These are phyloP conservation scores for Echinochloa phyllopogon DNA, from an alignment of 176 grass and related monocot species.

Conservation along the genomic window DNA sequence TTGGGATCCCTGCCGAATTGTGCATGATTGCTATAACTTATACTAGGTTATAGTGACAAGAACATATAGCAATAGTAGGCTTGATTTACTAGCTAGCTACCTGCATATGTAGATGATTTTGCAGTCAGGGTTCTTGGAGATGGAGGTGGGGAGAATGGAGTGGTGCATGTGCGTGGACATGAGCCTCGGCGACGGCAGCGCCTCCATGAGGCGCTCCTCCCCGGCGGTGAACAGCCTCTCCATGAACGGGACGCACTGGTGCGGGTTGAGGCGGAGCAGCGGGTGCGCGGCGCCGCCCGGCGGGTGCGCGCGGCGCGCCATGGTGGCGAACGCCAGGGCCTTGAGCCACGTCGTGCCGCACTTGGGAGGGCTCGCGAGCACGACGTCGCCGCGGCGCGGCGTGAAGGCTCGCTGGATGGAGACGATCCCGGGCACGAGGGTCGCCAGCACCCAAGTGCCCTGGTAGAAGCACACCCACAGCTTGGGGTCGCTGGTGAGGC, in stretches of 20 bases:
- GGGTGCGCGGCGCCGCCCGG: constrained; percentile 16
- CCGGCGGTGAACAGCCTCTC: constrained; percentile 30
- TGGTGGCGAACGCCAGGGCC: constrained; percentile 38
- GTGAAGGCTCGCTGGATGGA: constrained; percentile 2
- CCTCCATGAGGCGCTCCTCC: constrained; percentile 19
- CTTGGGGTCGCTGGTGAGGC: too few relatives aligned
- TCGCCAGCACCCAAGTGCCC: not conserved
- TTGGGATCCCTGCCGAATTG: constrained; percentile 8
- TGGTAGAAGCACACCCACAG: constrained; percentile 1
- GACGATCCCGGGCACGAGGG: not conserved
- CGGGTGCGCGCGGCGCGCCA: constrained; percentile 16
- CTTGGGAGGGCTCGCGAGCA: constrained; percentile 40
- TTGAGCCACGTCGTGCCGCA: constrained; percentile 51
- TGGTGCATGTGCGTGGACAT: constrained; percentile 56
- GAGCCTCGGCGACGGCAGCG: constrained; percentile 46
- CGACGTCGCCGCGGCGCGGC: constrained; percentile 13
- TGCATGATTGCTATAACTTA: not conserved
- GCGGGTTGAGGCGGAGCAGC: constrained; percentile 50
- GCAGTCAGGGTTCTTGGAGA: constrained; percentile 20
- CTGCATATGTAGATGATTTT: constrained; percentile 23
- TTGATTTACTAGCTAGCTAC: not conserved
- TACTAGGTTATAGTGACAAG: too few relatives aligned
- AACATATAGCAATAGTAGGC: too few relatives aligned
- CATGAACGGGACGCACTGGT: constrained; percentile 43
- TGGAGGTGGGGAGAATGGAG: constrained; percentile 37